Evolutionary conservation across 352 stramenopile genomes (phyloP).

Genomic region (Phytopythium vexans): DNA sequence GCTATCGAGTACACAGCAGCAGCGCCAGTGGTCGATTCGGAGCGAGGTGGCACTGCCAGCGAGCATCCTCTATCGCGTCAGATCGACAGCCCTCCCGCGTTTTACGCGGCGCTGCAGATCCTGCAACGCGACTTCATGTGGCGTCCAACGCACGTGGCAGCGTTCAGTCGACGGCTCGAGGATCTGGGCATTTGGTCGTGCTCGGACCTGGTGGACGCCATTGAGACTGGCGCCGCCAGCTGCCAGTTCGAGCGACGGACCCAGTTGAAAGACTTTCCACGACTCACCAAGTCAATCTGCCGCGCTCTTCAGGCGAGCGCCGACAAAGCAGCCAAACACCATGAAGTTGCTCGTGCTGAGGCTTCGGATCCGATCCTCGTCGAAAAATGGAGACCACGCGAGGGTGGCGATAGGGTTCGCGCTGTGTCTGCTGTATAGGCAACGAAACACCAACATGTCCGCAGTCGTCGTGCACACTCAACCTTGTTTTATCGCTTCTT

Average conservation of each 20-base stretch:
- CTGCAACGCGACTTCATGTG: constrained; percentile 50
- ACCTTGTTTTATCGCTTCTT: not conserved
- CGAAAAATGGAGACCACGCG: too few relatives aligned
- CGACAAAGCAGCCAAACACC: constrained; percentile 1
- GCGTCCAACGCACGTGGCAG: constrained; percentile 23
- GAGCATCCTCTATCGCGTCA: not conserved
- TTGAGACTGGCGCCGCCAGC: constrained; percentile 19
- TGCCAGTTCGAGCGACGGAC: constrained; percentile 42
- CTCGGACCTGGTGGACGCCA: constrained; percentile 23
- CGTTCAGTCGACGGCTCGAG: constrained; percentile 35
- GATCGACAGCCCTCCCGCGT: constrained; percentile 26
- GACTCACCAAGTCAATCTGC: constrained; percentile 44
- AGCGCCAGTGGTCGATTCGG: constrained; percentile 13
- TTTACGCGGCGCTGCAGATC: constrained; percentile 23
- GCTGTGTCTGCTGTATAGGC: too few relatives aligned
- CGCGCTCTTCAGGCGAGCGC: constrained; percentile 19
- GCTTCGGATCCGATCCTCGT: too few relatives aligned
- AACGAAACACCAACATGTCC: too few relatives aligned
- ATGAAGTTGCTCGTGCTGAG: too few relatives aligned
- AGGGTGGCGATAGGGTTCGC: too few relatives aligned
- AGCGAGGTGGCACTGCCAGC: not conserved
- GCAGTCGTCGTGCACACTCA: too few relatives aligned
- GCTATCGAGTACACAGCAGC: constrained; percentile 22
- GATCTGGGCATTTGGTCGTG: constrained; percentile 36
- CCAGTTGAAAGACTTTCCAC: constrained; percentile 44